Evolutionary conservation across 768 basidiomycete genomes (phyloP).

Genomic region (Hypholoma sublateritium): DNA sequence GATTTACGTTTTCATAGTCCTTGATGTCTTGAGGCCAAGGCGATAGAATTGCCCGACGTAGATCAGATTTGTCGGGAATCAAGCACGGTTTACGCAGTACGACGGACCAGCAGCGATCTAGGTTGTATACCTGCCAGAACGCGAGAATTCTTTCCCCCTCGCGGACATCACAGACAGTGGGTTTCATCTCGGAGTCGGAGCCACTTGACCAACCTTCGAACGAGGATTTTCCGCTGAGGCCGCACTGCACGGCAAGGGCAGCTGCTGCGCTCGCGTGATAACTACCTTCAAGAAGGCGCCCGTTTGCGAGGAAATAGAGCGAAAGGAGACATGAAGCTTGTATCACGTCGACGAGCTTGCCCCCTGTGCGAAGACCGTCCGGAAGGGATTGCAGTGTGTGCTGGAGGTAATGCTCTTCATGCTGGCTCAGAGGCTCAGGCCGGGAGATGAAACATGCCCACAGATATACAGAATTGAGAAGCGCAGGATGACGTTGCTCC

Average conservation of each 20-base stretch:
- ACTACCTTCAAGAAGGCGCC: conserved; percentile 74
- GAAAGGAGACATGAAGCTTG: conserved; percentile 77
- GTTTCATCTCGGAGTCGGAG: conserved; percentile 51
- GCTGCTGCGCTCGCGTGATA: conserved; percentile 77
- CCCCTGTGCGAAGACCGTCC: conserved; percentile 57
- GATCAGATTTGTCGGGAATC: conserved; percentile 62
- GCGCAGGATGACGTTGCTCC: conserved; percentile 71
- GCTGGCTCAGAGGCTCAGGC: conserved; percentile 65
- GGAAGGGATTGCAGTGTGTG: conserved; percentile 62
- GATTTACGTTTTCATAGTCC: conserved; percentile 67
- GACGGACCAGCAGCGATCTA: conserved; percentile 82
- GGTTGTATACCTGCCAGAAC: conserved; percentile 83
- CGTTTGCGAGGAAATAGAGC: conserved; percentile 75
- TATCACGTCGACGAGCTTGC: conserved; percentile 66
- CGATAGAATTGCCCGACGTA: conserved; percentile 59
- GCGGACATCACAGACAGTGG: conserved; percentile 55
- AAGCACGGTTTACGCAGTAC: conserved; percentile 65
- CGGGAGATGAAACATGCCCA: conserved; percentile 83
- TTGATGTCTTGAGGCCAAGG: conserved; percentile 78
- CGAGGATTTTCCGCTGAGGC: conserved; percentile 52
- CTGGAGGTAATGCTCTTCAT: conserved; percentile 71
- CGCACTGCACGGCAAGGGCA: conserved; percentile 70
- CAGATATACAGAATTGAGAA: conserved; percentile 80
- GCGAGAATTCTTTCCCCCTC: conserved; percentile 72
- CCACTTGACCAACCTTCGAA: conserved; percentile 32